phyloP scores from a whole-genome alignment of 2,329 filamentous ascomycete species.

The Phaeosphaeriaceae sp. region DNA sequence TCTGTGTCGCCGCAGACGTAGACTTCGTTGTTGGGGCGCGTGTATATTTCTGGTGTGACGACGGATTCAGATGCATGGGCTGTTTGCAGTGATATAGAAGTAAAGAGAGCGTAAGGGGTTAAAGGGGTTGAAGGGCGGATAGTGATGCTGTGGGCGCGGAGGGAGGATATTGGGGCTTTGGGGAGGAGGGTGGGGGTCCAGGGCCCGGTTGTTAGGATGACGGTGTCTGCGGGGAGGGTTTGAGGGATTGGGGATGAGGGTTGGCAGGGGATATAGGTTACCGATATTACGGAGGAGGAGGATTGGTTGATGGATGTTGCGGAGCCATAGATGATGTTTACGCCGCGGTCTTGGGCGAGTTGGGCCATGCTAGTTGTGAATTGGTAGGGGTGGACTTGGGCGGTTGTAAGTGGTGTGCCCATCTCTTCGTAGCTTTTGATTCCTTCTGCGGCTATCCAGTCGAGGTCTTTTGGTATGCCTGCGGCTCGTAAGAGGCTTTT shows the following conservation, averaged over 20 bases:
- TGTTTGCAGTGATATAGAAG: slow-evolving; percentile 81
- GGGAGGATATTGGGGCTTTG: slow-evolving; percentile 62
- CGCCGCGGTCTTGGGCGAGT: slow-evolving; percentile 68
- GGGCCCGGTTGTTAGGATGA: slow-evolving; percentile 67
- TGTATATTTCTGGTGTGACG: slow-evolving; percentile 91
- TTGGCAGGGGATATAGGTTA: slow-evolving; percentile 66
- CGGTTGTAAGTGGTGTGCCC: slow-evolving; percentile 80
- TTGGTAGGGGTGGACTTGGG: slow-evolving; percentile 90
- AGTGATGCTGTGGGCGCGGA: slow-evolving; percentile 69
- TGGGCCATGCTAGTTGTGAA: slow-evolving; percentile 86
- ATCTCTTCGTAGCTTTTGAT: slow-evolving; percentile 79
- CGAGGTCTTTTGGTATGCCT: slow-evolving; percentile 75
- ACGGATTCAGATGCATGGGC: slow-evolving; percentile 60
- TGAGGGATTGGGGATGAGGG: slow-evolving; percentile 50
- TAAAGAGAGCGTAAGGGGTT: slow-evolving; percentile 81
- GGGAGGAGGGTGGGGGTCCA: slow-evolving; percentile 64
- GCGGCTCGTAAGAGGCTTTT: slow-evolving; percentile 60
- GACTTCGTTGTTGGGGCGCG: slow-evolving; percentile 83
- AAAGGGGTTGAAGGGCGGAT: slow-evolving; percentile 66
- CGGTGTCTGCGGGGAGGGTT: slow-evolving; percentile 62
- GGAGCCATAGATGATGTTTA: slow-evolving; percentile 68
- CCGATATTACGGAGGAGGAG: slow-evolving; percentile 63
- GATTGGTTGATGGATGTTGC: slow-evolving; percentile 70
- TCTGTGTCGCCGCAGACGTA: slow-evolving; percentile 96
- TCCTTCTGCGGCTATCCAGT: slow-evolving; percentile 78